Evolutionary conservation across 1,284 basidiomycete genomes (phyloP).

Genomic region (Apiotrichum mycotoxinovorans): DNA sequence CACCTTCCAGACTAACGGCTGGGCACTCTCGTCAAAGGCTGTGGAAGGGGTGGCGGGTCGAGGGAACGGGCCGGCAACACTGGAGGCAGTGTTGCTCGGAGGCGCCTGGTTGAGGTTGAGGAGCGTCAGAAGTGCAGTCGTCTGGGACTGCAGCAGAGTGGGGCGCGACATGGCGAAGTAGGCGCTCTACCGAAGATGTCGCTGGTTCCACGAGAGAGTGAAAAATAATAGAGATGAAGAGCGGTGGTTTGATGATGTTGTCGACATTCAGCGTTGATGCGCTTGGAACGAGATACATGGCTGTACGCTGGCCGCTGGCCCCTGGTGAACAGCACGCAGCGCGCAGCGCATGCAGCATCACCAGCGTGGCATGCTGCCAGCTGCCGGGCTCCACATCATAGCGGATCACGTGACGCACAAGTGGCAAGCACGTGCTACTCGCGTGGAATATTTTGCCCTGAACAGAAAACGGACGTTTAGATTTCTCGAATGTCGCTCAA

Average conservation of each 20-base stretch:
- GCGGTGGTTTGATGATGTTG: not conserved
- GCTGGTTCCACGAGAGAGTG: not conserved
- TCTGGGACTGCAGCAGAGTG: constrained; percentile 53
- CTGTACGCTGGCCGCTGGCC: too few relatives aligned
- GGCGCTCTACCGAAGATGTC: not conserved
- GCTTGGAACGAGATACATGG: too few relatives aligned
- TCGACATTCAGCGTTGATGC: too few relatives aligned
- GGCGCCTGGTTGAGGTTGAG: constrained; percentile 53
- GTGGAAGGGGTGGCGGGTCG: constrained; percentile 38
- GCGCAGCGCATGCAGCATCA: too few relatives aligned
- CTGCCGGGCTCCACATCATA: not conserved
- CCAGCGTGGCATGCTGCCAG: not conserved
- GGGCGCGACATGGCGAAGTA: constrained; percentile 38
- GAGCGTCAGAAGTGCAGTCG: constrained; percentile 52
- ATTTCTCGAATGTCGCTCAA: not conserved
- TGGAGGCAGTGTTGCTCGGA: constrained; percentile 20
- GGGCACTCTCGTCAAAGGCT: constrained; percentile 35
- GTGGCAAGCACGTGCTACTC: too few relatives aligned
- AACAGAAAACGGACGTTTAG: not conserved
- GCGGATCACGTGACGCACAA: not conserved
- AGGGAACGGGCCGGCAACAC: constrained; percentile 31
- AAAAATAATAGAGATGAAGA: not conserved
- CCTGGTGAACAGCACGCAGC: not conserved
- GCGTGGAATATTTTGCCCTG: not conserved
- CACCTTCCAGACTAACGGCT: constrained; percentile 95